These are phyloP conservation scores for Trichoderma atroviride DNA, from an alignment of 2,329 filamentous ascomycete genomes.

Conservation along the genomic window DNA sequence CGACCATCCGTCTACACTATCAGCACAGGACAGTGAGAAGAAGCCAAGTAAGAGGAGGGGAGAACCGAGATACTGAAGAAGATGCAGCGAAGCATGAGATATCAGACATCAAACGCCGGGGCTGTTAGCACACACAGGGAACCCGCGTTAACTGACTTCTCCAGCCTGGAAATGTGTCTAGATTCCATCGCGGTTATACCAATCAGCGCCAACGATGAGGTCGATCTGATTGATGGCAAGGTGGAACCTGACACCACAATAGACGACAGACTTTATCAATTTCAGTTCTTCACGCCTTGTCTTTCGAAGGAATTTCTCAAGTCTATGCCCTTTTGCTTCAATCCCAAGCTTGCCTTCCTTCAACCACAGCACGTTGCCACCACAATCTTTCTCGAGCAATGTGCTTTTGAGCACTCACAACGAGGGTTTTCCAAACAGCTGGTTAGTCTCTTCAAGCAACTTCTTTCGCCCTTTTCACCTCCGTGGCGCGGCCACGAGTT, in stretches of 20 bases:
- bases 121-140: neutral
- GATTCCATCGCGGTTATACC: neutral
- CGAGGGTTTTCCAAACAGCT: conserved; percentile 58
- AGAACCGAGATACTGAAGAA: neutral
- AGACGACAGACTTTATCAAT: conserved; percentile 11
- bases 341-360: conserved; percentile 67
- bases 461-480: neutral
- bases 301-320: conserved; percentile 41
- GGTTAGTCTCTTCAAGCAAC: conserved; percentile 42
- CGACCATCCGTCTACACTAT: neutral
- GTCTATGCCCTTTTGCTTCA: conserved; percentile 60
- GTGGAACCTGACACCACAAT: neutral
- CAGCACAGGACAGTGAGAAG: neutral
- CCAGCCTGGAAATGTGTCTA: neutral
- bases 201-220: neutral
- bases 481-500: neutral
- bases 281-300: neutral
- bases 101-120: neutral
- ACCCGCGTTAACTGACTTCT: neutral
- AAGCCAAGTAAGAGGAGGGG: neutral
- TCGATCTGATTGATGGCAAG: neutral
- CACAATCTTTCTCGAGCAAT: conserved; percentile 57
- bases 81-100: neutral
- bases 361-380: conserved; percentile 66
- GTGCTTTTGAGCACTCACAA: conserved; percentile 53